Evolutionary conservation across 164 flowering plant species (phyloP).

Genomic region (Cinnamomum chago): DNA sequence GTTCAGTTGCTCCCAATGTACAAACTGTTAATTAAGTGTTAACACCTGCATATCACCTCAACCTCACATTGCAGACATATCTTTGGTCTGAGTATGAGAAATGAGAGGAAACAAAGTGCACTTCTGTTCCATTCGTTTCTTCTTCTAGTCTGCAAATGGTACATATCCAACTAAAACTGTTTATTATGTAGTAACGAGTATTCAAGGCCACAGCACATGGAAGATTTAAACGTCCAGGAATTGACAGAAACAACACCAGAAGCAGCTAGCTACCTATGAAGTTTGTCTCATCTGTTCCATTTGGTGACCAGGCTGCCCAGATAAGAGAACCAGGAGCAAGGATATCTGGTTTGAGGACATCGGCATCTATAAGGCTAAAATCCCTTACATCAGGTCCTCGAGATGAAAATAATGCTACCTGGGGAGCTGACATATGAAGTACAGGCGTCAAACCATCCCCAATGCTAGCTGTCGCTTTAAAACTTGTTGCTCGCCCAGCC

Average conservation of each 20-base stretch:
- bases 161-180: not conserved
- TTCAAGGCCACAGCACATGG: not conserved
- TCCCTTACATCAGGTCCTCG: conserved; percentile 94
- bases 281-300: conserved; percentile 92
- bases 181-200: not conserved
- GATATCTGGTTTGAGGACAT: conserved; percentile 95
- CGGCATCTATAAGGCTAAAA: conserved; percentile 88
- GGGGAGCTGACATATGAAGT: conserved; percentile 88
- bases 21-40: not conserved
- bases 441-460: conserved; percentile 78
- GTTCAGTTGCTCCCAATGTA: not conserved
- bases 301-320: conserved; percentile 98
- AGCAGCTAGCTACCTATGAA: conserved; percentile 52
- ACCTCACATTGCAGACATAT: not conserved
- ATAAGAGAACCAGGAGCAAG: conserved; percentile 97
- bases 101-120: not conserved
- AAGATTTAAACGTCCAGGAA: not conserved
- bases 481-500: conserved; percentile 84
- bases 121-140: not conserved
- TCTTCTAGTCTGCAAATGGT: not conserved
- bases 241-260: not conserved
- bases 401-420: conserved; percentile 89
- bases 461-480: conserved; percentile 72
- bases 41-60: not conserved
- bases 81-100: not conserved